phyloP scores from a whole-genome alignment of 495 filamentous ascomycete genomes.

The Neurospora sp. region DNA sequence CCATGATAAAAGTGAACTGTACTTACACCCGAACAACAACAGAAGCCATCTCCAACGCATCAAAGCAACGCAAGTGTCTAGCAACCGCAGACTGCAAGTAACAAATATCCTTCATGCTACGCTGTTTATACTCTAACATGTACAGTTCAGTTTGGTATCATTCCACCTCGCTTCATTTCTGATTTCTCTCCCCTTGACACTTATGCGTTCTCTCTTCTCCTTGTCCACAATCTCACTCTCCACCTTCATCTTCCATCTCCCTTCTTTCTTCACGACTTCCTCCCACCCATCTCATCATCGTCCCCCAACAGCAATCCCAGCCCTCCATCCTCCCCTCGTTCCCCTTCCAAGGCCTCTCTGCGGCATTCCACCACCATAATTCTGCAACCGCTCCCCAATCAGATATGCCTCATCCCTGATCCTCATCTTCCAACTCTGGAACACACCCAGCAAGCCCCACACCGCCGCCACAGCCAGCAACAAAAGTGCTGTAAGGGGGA shows the following conservation, averaged over 20 bases:
- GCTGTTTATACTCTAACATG: not conserved
- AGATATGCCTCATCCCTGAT: constrained; percentile 93
- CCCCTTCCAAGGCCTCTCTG: not conserved
- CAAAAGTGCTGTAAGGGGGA: constrained; percentile 47
- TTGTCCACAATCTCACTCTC: not conserved
- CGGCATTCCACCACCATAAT: constrained; percentile 56
- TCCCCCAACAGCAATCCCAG: not conserved
- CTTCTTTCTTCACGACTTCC: not conserved
- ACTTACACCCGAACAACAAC: not conserved
- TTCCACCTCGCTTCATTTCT: not conserved
- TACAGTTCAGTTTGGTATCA: not conserved
- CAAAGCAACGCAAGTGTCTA: not conserved
- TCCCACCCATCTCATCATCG: not conserved
- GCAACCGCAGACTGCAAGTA: not conserved
- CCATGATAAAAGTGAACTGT: not conserved
- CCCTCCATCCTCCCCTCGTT: constrained; percentile 21
- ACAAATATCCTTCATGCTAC: not conserved
- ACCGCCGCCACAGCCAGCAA: constrained; percentile 24
- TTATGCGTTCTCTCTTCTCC: not conserved
- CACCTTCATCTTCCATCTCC: not conserved
- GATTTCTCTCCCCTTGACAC: not conserved
- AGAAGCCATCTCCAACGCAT: not conserved
- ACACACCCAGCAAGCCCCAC: constrained; percentile 47
- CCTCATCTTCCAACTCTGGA: constrained; percentile 67
- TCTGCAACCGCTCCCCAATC: constrained; percentile 88